These are phyloP conservation scores for Endothia cerciana DNA, from an alignment of 2,329 filamentous ascomycete genomes.

Conservation along the genomic window DNA sequence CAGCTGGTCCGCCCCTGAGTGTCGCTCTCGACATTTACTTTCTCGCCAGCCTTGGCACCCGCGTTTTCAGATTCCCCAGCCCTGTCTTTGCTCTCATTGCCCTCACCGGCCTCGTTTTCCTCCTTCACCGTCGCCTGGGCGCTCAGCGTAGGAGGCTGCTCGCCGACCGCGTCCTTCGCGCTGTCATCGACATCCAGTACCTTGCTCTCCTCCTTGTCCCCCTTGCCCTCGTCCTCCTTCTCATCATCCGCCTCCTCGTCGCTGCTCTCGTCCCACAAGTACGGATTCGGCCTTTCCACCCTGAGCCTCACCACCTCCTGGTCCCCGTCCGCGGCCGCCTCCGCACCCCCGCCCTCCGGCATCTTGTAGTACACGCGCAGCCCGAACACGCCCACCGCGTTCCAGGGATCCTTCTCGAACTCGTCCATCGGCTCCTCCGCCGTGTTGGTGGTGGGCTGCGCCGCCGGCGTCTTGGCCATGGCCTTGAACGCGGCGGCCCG, in stretches of 20 bases:
- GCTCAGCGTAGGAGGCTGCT: constrained; percentile 12
- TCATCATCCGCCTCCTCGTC: constrained; percentile 36
- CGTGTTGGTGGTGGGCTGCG: constrained; percentile 17
- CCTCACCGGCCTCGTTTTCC: neutral
- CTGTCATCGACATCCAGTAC: constrained; percentile 40
- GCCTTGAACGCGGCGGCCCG: constrained; percentile 10
- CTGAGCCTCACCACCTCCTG: constrained; percentile 34
- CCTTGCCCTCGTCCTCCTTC: constrained; percentile 24
- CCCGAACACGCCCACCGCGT: constrained; percentile 63
- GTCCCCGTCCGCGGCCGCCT: constrained; percentile 16
- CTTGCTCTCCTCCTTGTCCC: constrained; percentile 28
- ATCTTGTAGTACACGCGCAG: constrained; percentile 61
- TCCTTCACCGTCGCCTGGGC: constrained; percentile 13
- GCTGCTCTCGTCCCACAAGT: constrained; percentile 26
- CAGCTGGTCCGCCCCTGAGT: neutral
- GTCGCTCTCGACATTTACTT: neutral
- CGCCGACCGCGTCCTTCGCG: constrained; percentile 35
- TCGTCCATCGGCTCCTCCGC: constrained; percentile 49
- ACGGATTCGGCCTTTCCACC: constrained; percentile 35
- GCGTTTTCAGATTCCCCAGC: neutral
- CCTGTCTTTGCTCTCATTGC: neutral
- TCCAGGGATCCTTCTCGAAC: constrained; percentile 61
- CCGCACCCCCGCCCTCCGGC: constrained; percentile 21
- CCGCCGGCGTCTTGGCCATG: constrained; percentile 13
- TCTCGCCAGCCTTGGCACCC: neutral